Evolutionary conservation across 2,329 filamentous ascomycete species (phyloP), one percentile per base, ranked within the genome.

Genomic region (Colletotrichum echinochloae): DNA sequence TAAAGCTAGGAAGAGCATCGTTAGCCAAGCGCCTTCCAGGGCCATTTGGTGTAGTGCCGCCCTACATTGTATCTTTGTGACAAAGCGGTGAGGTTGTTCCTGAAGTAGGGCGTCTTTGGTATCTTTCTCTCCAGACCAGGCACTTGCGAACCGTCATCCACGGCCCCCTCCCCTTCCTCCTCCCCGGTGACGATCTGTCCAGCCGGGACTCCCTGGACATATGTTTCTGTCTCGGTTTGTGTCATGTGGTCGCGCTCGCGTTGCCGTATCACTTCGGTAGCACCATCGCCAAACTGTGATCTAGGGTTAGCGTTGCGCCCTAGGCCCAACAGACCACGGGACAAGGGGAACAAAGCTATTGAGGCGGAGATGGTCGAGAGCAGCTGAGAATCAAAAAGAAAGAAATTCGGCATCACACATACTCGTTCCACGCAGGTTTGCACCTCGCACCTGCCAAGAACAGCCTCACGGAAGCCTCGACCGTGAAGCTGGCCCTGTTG

Each of bases 41-140:
- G 20, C 16, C 16, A 61, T 66, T 35, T 66, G 68, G 26, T n/a
- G 28, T 5, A 23, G 30, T 28, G 54, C 33, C 16, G 35, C 82
- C 60, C 75, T n/a, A 87, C 86, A 75, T 90, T 89, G 76, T 86
- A 86, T 51, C 78, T 79, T 72, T 89, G 87, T 0, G 89, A 90
- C 16, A 91, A 79, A 1, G 84, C 85, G 2, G 87, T 89, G 66
- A 90, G 79, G 71, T 90, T 90, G 71, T 87, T 83, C 20, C 89
- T 82, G 73, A 80, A 85, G 20, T 71, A 67, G 49, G 83, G 81
- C 20, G 81, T 75, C 30, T 44, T 60, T 8, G 78, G 78, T 23
- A 74, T 67, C 39, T 54, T 66, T 51, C 41, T 71, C 60, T 73
- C 72, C 9, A 71, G 41, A 2, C 66, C 30, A 37, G 46, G 60